Percentiles rank a stretch among this genome's conserved stretches.
These are phyloP conservation scores for Globisporangium middletonii DNA, from an alignment of 352 stramenopile species.

Conservation along the genomic window DNA sequence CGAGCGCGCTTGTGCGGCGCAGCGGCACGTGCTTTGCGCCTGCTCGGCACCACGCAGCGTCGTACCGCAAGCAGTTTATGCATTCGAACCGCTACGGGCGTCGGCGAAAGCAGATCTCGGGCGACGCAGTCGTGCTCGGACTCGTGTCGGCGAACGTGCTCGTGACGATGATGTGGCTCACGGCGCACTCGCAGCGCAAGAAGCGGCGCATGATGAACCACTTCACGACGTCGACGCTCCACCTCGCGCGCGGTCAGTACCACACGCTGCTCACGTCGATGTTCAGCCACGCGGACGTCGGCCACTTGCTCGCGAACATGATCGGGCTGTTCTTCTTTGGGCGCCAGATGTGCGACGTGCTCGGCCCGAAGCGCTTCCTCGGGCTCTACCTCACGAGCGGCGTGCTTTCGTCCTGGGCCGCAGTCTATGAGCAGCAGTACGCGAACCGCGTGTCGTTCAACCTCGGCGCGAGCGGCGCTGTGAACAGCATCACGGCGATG, in stretches of 20 bases:
- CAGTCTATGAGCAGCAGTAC: slow-evolving; percentile 53
- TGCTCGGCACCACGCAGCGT: slow-evolving; percentile 5
- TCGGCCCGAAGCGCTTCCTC: slow-evolving; percentile 63
- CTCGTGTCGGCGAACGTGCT: slow-evolving; percentile 51
- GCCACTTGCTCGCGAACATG: slow-evolving; percentile 68
- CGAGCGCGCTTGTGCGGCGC: slow-evolving; percentile 1
- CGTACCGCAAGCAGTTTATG: slow-evolving; percentile 11
- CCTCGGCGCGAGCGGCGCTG: slow-evolving; percentile 63
- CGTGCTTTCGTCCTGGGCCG: slow-evolving; percentile 52
- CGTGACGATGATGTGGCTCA: slow-evolving; percentile 57
- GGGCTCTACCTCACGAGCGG: slow-evolving; percentile 67
- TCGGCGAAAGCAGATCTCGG: slow-evolving; percentile 11
- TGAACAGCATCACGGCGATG: slow-evolving; percentile 75
- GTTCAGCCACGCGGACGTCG: slow-evolving; percentile 59
- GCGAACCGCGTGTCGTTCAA: slow-evolving; percentile 41
- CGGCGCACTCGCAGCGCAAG: slow-evolving; percentile 32
- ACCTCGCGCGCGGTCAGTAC: slow-evolving; percentile 53
- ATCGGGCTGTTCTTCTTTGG: slow-evolving; percentile 77
- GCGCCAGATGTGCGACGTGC: slow-evolving; percentile 54
- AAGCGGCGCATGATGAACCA: slow-evolving; percentile 61
- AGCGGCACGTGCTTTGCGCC: not conserved
- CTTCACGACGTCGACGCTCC: slow-evolving; percentile 71
- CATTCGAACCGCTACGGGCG: slow-evolving; percentile 4
- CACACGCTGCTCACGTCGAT: slow-evolving; percentile 70
- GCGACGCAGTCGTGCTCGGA: slow-evolving; percentile 37